A percentile compares a stretch with the other conserved stretches of the same genome.
phyloP scores from a whole-genome alignment of 208 protist species.

The Novymonas esmeraldas region DNA sequence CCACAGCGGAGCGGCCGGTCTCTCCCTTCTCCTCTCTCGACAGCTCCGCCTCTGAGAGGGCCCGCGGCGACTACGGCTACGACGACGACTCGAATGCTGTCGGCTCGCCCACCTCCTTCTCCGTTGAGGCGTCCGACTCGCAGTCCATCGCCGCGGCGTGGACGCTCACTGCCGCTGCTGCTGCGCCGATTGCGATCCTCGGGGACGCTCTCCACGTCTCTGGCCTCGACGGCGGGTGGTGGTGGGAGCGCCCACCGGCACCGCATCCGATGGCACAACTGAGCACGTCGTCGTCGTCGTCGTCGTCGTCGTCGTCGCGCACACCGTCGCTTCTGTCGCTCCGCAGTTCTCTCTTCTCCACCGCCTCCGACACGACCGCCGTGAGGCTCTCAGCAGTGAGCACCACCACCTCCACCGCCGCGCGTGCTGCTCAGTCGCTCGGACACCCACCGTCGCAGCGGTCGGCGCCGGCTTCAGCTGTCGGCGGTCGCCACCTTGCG shows the following conservation, averaged over 20 bases:
- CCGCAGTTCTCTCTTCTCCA: conserved; percentile 14
- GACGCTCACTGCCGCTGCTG: background rate
- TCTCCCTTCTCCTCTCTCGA: conserved; percentile 7
- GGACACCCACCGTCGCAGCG: too few species aligned
- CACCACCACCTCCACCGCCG: background rate
- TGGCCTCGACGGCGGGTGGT: background rate
- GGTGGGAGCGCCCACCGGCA: too few species aligned
- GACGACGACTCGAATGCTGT: conserved; percentile 1
- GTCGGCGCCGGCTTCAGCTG: too few species aligned
- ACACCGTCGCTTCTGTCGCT: conserved; percentile 1
- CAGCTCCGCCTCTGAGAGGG: too few species aligned
- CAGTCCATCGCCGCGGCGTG: background rate
- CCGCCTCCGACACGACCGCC: background rate
- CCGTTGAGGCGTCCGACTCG: background rate
- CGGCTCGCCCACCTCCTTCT: background rate
- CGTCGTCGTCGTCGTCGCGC: too few species aligned
- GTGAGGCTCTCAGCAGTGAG: background rate
- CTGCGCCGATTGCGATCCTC: background rate
- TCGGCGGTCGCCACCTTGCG: too few species aligned
- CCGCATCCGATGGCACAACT: too few species aligned
- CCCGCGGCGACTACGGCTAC: background rate
- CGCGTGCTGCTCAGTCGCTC: too few species aligned
- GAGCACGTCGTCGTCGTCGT: too few species aligned
- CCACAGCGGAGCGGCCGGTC: background rate
- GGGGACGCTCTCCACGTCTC: background rate